Conservation (phyloP, 208 protist species). For the Acanthamoeba sp. region DNA sequence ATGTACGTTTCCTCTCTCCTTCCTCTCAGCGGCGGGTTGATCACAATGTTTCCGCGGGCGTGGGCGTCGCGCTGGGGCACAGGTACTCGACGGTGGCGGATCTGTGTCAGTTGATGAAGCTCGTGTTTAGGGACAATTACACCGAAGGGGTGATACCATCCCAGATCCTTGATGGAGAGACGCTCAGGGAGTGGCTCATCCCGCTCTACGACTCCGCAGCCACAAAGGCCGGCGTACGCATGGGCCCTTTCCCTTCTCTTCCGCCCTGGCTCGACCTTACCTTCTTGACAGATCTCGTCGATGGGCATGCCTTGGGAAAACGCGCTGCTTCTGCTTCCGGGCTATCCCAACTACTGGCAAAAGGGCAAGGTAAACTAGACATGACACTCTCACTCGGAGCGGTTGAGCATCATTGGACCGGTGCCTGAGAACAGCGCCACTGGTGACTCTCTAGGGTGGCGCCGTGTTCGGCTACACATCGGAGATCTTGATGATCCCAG, state of each 20-base stretch:
- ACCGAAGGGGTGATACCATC: not conserved
- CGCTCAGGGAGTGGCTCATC: not conserved
- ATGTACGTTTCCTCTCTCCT: not conserved
- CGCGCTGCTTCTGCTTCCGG: not conserved
- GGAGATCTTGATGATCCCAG: not conserved
- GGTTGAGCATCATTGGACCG: no score
- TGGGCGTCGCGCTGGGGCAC: no score
- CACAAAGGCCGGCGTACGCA: not conserved
- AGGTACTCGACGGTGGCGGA: constrained; percentile 1
- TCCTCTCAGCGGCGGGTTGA: no score
- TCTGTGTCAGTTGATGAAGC: not conserved
- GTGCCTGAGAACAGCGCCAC: not conserved
- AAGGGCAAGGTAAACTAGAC: not conserved
- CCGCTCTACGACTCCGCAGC: not conserved
- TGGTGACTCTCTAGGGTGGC: not conserved
- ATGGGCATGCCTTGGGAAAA: constrained; percentile 26
- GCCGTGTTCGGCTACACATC: not conserved
- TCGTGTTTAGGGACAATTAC: constrained; percentile 3
- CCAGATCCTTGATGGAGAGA: constrained; percentile 4
- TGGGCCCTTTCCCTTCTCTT: no score
- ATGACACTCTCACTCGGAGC: not conserved
- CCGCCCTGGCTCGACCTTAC: not conserved
- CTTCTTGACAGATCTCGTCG: not conserved
- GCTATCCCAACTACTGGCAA: not conserved
- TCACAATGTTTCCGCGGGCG: no score